Evolutionary conservation across 108 stramenopile species (phyloP), one percentile per base, ranked within the genome.

Genomic region (Seminavis robusta): DNA sequence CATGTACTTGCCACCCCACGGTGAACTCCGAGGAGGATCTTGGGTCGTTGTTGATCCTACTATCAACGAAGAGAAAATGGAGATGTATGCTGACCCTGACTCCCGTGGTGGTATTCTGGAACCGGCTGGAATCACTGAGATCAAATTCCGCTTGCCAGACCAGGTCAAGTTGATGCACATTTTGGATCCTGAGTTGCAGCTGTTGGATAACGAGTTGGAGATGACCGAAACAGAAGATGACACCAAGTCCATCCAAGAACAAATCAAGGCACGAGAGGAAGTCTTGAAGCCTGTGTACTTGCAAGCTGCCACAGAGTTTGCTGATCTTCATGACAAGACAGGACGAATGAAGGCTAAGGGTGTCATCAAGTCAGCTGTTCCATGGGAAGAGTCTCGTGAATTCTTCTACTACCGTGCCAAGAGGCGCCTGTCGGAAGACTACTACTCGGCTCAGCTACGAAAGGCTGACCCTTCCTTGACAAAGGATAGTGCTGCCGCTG

Each of bases 301-400:
- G 26, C 94, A 96, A 76, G 92, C 95, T 46, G 97, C 97, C 16
- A 92, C 93, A 61, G 95, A 98, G 77, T 98, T 98, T 69, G 94
- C 94, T 41, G 97, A 98, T 60, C 72, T 96, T 39, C 97, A 98
- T 63, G 97, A 98, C 74, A 88, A 94, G 61, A 91, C 94, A 16
- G 97, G 97, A 38, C 88, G 97, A 61, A 98, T 98, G 97, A 96
- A 95, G 86, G 97, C 97, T 33, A 98, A 98, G 90, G 95, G 95
- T 31, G 95, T 96, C 30, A 95, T 98, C 50, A 69, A 88, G 59
- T 79, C 86, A 17, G 86, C 91, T 42, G 90, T 98, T 3, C 70
- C 86, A 29, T 98, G 97, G 97, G 87, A 78, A 39, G 51, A 67
- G 41, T 94, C 94, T 39, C 88, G 97, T 48, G 73, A 81, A 53